These are phyloP conservation scores for Aspergillus leporis DNA, from an alignment of 495 filamentous ascomycete species.

Conservation along the genomic window DNA sequence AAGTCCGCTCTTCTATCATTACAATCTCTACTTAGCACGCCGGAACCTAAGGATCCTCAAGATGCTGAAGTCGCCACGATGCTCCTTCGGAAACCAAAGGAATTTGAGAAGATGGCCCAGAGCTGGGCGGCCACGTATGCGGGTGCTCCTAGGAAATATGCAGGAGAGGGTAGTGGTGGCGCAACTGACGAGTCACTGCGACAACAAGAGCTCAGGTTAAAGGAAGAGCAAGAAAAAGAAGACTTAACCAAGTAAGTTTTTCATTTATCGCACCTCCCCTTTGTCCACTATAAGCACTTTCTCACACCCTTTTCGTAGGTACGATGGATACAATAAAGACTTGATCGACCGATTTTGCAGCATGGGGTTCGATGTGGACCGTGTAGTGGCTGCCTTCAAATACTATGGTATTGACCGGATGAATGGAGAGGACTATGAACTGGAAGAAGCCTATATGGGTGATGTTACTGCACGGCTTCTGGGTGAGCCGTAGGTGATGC, in stretches of 20 bases:
- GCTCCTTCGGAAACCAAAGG: constrained; percentile 75
- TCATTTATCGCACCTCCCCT: background rate
- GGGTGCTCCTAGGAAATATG: constrained; percentile 63
- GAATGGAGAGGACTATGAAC: constrained; percentile 74
- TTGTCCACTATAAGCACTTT: background rate
- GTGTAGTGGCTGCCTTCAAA: constrained; percentile 82
- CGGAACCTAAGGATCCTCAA: constrained; percentile 95
- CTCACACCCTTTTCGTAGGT: constrained; percentile 50
- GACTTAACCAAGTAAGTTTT: constrained; percentile 44
- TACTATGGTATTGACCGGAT: constrained; percentile 78
- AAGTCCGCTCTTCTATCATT: constrained; percentile 92
- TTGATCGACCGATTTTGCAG: constrained; percentile 84
- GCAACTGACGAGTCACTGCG: constrained; percentile 50
- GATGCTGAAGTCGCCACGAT: constrained; percentile 94
- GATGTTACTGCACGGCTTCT: constrained; percentile 85
- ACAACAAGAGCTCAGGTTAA: constrained; percentile 47
- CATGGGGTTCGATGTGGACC: constrained; percentile 94
- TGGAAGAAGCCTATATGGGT: constrained; percentile 84
- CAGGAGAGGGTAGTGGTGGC: constrained; percentile 51
- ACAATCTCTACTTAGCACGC: constrained; percentile 88
- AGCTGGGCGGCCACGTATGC: constrained; percentile 90
- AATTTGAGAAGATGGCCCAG: constrained; percentile 79
- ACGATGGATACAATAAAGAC: constrained; percentile 84
- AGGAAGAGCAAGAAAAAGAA: constrained; percentile 41
- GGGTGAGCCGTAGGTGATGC: constrained; percentile 59